Percentiles rank a stretch among this genome's conserved stretches.
Conservation (phyloP, 2,329 filamentous ascomycete genomes). For the Pseudophaeomoniella oleicola region DNA sequence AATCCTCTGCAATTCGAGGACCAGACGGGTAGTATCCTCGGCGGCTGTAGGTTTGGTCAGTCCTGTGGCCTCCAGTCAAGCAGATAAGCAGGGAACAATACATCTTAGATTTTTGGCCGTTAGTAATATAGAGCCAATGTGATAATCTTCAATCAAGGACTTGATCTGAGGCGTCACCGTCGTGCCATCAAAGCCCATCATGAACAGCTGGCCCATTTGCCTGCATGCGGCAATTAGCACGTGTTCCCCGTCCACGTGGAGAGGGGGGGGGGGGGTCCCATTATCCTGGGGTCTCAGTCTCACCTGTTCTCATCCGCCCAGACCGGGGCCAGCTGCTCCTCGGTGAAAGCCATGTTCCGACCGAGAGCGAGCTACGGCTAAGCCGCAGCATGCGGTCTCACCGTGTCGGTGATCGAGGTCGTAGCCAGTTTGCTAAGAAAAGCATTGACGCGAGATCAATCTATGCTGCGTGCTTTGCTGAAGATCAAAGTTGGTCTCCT, state of each 20-base stretch:
- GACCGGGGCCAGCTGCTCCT: constrained; percentile 17
- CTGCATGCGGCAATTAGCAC: constrained; percentile 56
- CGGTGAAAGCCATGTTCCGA: background rate
- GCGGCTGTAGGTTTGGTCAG: constrained; percentile 49
- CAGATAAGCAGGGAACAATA: constrained; percentile 16
- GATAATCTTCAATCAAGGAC: constrained; percentile 49
- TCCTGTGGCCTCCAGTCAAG: constrained; percentile 7
- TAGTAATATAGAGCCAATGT: constrained; percentile 69
- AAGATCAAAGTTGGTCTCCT: background rate
- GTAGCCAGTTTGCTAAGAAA: too few species aligned
- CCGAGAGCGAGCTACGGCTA: background rate
- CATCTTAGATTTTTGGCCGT: constrained; percentile 54
- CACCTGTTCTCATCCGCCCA: constrained; percentile 27
- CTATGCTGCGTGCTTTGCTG: background rate
- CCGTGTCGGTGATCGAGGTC: background rate
- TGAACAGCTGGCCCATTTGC: constrained; percentile 44
- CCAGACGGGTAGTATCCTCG: constrained; percentile 72
- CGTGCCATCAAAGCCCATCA: constrained; percentile 55
- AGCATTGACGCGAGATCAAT: background rate
- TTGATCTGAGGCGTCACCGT: constrained; percentile 48
- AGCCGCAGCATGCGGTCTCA: background rate
- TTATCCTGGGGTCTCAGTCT: too few species aligned
- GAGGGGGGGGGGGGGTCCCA: background rate
- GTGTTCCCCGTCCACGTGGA: background rate
- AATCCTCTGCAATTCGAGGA: constrained; percentile 84